Base-by-base conservation (phyloP, 345 rosid species). In the Cardiospermum halicacabum region DNA sequence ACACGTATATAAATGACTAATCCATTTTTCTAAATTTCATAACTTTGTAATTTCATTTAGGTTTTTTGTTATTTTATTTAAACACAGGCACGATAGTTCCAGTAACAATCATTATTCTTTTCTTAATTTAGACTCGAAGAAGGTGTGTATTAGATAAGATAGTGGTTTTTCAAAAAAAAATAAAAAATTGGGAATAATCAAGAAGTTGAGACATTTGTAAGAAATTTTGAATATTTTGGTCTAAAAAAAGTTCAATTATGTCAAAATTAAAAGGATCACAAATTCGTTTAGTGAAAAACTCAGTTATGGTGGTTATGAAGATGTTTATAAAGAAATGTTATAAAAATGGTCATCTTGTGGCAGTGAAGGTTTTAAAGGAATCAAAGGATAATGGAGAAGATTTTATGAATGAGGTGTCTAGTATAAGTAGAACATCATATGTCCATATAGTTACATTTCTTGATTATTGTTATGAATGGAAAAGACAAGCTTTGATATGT, bases 331-430 rank as follows among this genome's bases (percentile, higher is more conserved):
- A 61, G 83, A 78, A 24, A 55, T 60, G 3, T 27, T 76, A 39
- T n/a, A 21, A 19, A 0, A 69, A 76, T 3, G 78, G 74, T 37
- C 68, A 48, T 3, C 32, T 24, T 28, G 75, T 74, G 7, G 81
- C 76, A 0, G 76, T 76, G 31, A 79, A 76, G 32, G 15, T 79
- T 10, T 27, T 75, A 11, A 66, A 4, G 3, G 25, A 53, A 2
- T 65, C 70, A 2, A 56, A 56, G 11, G 48, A 56, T 5, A 43
- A 75, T 25, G 76, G 79, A 0, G 80, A 79, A 60, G 84, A 77
- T 4, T 84, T 84, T 48, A 67, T 76, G 15, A 81, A 81, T 51
- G 84, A 84, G 77, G 85, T 78, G 24, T 79, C 72, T 0, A 77
- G 79, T 71, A 81, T 84, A 21, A 65, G 82, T 25, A 60, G 71